These are phyloP conservation scores for Citrus medica DNA, from an alignment of 345 rosid species.

Conservation along the genomic window DNA sequence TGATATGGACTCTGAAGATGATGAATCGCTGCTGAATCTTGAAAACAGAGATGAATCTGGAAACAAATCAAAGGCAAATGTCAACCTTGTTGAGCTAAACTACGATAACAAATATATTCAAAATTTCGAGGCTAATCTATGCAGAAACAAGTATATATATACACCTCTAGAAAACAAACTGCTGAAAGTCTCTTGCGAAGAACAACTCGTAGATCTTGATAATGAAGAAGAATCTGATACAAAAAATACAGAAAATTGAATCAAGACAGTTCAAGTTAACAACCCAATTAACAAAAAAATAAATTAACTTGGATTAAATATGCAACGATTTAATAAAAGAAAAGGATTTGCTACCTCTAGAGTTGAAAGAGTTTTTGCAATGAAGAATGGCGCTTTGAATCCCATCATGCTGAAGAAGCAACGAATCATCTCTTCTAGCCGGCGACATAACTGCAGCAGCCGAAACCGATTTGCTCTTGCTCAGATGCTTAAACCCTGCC, in stretches of 20 bases:
- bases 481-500: constrained; percentile 51
- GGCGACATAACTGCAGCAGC: constrained; percentile 46
- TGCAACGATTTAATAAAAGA: background rate
- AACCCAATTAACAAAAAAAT: background rate
- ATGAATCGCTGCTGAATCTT: constrained; percentile 32
- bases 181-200: constrained; percentile 42
- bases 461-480: constrained; percentile 74
- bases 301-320: background rate
- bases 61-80: background rate
- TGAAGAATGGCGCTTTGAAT: constrained; percentile 94
- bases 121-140: background rate
- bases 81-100: background rate
- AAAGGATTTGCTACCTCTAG: constrained; percentile 26
- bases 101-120: background rate
- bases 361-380: constrained; percentile 84
- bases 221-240: constrained; percentile 37
- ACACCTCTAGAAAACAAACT: constrained; percentile 46
- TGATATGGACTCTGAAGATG: constrained; percentile 18
- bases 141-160: no score
- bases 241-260: background rate
- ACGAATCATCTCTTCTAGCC: constrained; percentile 78
- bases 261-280: background rate
- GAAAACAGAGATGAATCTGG: constrained; percentile 44
- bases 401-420: constrained; percentile 82
- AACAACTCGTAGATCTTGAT: constrained; percentile 40